Percentiles rank a stretch among this genome's conserved stretches.
Conservation (phyloP, 2,329 filamentous ascomycete genomes). For the Aureobasidium sp. region DNA sequence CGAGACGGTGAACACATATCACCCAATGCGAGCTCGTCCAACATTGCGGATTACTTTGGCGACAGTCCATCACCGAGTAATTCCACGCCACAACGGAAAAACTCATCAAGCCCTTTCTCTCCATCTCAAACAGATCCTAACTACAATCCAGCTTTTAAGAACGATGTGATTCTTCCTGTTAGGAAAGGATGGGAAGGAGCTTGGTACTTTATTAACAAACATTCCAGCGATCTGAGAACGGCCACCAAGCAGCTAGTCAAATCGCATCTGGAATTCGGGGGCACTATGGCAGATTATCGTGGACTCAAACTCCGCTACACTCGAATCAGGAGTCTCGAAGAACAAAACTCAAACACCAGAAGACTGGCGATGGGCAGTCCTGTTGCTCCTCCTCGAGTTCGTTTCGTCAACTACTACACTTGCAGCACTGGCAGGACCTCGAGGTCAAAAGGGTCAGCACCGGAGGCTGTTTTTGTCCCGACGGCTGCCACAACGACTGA, state of each 20-base stretch:
- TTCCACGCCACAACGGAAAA: background rate
- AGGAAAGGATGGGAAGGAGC: constrained; percentile 61
- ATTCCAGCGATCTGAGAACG: constrained; percentile 62
- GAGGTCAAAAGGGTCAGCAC: constrained; percentile 41
- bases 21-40: background rate
- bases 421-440: constrained; percentile 68
- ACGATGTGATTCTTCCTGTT: constrained; percentile 64
- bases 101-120: constrained; percentile 29
- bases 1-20: background rate
- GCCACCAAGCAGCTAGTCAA: constrained; percentile 68
- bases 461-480: too few relatives aligned
- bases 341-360: constrained; percentile 49
- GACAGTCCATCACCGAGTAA: background rate
- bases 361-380: constrained; percentile 27
- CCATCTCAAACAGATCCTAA: constrained; percentile 47
- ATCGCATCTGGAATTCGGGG: constrained; percentile 77
- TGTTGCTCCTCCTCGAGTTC: constrained; percentile 46
- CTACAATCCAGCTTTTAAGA: constrained; percentile 69
- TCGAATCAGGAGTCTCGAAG: constrained; percentile 63
- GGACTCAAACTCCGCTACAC: constrained; percentile 65
- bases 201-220: constrained; percentile 74
- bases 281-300: constrained; percentile 69
- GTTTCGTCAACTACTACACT: constrained; percentile 88
- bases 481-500: background rate
- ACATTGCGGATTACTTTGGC: background rate